Evolutionary conservation across 495 filamentous ascomycete genomes (phyloP).

Genomic region (Immersiella caudata): DNA sequence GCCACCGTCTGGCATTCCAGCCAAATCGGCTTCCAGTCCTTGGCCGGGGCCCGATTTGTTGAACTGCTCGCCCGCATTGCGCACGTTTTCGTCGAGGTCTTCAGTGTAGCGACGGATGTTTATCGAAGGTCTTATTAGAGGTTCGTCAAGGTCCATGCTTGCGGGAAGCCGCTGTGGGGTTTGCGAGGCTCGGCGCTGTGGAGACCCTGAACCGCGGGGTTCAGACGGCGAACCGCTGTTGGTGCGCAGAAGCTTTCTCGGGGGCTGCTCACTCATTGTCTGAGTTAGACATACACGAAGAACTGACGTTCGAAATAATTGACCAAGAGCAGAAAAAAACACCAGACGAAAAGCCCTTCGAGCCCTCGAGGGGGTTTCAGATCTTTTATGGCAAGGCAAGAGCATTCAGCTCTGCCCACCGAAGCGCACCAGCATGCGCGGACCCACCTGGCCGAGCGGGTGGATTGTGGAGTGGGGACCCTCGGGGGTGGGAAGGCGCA

Average conservation of each 20-base stretch:
- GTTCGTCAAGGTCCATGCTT: not conserved
- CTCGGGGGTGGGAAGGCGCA: too few relatives aligned
- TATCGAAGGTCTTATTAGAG: not conserved
- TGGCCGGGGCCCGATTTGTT: not conserved
- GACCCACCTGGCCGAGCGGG: not conserved
- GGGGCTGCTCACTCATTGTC: not conserved
- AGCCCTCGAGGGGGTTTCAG: not conserved
- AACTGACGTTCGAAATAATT: not conserved
- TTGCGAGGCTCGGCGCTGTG: not conserved
- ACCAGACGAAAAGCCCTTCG: not conserved
- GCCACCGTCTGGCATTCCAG: not conserved
- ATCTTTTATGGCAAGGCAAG: not conserved
- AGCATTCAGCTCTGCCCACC: not conserved
- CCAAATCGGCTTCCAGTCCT: not conserved
- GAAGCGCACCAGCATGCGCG: not conserved
- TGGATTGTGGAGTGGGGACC: too few relatives aligned
- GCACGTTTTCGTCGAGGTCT: not conserved
- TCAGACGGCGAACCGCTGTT: not conserved
- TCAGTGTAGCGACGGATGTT: not conserved
- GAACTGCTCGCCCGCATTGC: conserved; percentile 9
- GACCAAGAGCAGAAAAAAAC: too few relatives aligned
- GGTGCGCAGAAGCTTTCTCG: conserved; percentile 3
- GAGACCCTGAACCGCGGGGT: conserved; percentile 2
- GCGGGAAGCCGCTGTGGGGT: not conserved
- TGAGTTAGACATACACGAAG: not conserved